phyloP scores from a whole-genome alignment of 257 asterid genomes.

The Jacaranda mimosifolia region DNA sequence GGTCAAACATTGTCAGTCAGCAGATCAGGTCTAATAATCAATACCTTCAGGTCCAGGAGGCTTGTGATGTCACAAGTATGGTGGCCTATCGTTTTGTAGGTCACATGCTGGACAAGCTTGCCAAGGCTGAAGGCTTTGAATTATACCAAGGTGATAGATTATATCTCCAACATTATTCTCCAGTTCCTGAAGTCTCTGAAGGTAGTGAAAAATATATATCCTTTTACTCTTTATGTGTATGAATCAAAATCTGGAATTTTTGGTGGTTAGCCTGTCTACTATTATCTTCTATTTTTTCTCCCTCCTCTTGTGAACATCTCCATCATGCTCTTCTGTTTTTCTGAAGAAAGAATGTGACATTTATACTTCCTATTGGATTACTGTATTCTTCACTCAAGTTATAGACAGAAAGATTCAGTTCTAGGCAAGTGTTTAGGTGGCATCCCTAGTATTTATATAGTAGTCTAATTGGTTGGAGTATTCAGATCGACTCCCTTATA shows the following conservation, averaged over 20 bases:
- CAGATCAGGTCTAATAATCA: conserved; percentile 46
- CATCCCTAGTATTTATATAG: neutral
- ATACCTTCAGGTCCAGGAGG: conserved; percentile 83
- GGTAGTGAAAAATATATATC: conserved; percentile 44
- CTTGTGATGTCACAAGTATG: conserved; percentile 80
- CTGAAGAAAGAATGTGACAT: neutral
- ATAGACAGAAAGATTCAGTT: too few relatives aligned
- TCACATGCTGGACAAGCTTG: conserved; percentile 59
- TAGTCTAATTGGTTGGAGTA: neutral
- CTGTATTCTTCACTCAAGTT: neutral
- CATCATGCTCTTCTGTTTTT: conserved; percentile 1
- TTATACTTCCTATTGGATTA: neutral
- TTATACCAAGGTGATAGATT: conserved; percentile 49
- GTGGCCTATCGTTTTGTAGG: conserved; percentile 66
- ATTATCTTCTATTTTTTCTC: conserved; percentile 4
- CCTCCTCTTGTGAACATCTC: neutral
- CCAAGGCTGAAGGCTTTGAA: conserved; percentile 50
- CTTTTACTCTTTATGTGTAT: conserved; percentile 11
- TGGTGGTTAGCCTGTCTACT: conserved; percentile 9
- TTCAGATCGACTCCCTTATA: neutral
- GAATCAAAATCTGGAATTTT: neutral
- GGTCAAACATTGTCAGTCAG: conserved; percentile 28
- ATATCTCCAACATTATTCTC: conserved; percentile 57
- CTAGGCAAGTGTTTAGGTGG: neutral
- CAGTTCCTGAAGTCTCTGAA: conserved; percentile 46